Evolutionary conservation across 202 grass and related monocot species (phyloP), one percentile per base, ranked within the genome.

Genomic region (Schoenoplectus triqueter): DNA sequence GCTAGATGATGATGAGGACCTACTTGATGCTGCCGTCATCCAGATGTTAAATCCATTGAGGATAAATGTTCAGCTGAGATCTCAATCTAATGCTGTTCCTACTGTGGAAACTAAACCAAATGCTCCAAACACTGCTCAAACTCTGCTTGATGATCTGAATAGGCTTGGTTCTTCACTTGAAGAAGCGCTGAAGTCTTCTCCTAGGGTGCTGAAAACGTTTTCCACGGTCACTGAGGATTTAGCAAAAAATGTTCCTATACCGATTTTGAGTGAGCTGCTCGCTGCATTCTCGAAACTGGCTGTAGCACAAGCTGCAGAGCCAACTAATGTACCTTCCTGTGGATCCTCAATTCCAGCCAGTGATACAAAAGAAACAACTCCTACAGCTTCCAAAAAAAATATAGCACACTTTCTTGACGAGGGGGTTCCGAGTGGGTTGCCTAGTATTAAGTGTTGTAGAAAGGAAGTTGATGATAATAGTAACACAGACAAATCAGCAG

Each of bases 31-130:
- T 82, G 90, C 87, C 89, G 44, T 98, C 75, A 72, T 17, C 19
- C 95, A 98, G 87, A 88, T 80, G 50, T 63, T 98, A 56, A 95
- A 95, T 64, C 95, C 95, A 57, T 84, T 98, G 57, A 94, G 93
- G 88, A 91, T 98, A 73, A 80, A 85, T 84, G 90, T 94, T 89
- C 82, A 87, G 65, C 88, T 98, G 90, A 98, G 89, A 82, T 88
- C 78, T 65, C 18, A 81, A 49, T 19, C 69, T 19, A 80, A 49
- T 70, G 74, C n/a, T 70, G 22, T 14, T 84, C 72, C 59, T 10
- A 62, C 9, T 66, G 9, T 59, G 70, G 72, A 81, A 62, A 52
- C 73, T 55, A 88, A 89, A 75, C 75, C 85, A 7, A 74, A 88
- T 19, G 18, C 80, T 18, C 51, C 21, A 40, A 77, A 88, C 83